phyloP scores from a whole-genome alignment of 2,329 filamentous ascomycete genomes.

The Cladorrhinum sp. region DNA sequence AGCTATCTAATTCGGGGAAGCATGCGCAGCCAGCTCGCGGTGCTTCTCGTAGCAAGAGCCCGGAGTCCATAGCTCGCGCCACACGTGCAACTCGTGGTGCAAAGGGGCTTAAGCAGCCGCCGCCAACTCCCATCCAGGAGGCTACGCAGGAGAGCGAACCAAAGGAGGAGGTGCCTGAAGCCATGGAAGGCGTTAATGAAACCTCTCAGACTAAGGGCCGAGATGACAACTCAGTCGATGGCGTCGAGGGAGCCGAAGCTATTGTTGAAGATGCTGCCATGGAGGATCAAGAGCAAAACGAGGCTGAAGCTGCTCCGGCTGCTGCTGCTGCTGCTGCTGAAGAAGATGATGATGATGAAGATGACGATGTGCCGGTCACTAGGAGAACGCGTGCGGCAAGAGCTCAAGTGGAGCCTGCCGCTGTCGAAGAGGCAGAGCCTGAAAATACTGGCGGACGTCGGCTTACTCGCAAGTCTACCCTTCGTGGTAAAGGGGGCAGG shows the following conservation, averaged over 20 bases:
- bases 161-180: slow-evolving; percentile 32
- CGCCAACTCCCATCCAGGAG: slow-evolving; percentile 48
- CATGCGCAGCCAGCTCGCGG: slow-evolving; percentile 49
- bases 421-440: slow-evolving; percentile 25
- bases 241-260: slow-evolving; percentile 11
- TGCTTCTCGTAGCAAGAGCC: slow-evolving; percentile 54
- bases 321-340: slow-evolving; percentile 26
- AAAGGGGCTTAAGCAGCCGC: slow-evolving; percentile 50
- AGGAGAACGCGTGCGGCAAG: slow-evolving; percentile 41
- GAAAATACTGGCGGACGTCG: slow-evolving; percentile 40
- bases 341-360: slow-evolving; percentile 21
- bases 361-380: slow-evolving; percentile 20
- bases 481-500: slow-evolving; percentile 45
- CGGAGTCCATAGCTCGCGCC: slow-evolving; percentile 46
- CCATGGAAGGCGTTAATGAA: slow-evolving; percentile 34
- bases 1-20: slow-evolving; percentile 59
- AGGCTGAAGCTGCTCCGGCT: slow-evolving; percentile 33
- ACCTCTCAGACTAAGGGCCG: slow-evolving; percentile 26
- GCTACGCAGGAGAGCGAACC: slow-evolving; percentile 51
- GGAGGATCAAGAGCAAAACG: slow-evolving; percentile 30
- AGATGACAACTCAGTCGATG: slow-evolving; percentile 33
- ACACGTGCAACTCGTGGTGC: slow-evolving; percentile 47
- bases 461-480: slow-evolving; percentile 45
- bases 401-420: slow-evolving; percentile 24
- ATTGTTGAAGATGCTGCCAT: slow-evolving; percentile 20